Evolutionary conservation across 495 filamentous ascomycete genomes (phyloP).

Genomic region (Xylaria venustula): DNA sequence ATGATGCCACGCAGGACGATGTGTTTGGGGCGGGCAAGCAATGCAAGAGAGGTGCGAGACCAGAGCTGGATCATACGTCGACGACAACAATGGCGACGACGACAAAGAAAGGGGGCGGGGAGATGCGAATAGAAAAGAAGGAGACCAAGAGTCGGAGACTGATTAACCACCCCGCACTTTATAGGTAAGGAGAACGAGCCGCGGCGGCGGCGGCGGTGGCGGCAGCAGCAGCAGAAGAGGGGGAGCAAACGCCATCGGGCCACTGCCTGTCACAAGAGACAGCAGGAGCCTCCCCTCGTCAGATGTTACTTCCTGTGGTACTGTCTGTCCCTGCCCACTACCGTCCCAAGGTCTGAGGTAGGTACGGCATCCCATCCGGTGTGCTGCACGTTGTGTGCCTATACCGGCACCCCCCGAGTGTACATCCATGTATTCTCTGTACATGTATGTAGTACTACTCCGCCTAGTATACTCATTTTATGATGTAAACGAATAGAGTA

Average conservation of each 20-base stretch:
- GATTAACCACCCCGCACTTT: constrained; percentile 17
- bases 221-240: too few species aligned
- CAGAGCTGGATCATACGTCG: background rate
- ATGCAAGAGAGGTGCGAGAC: background rate
- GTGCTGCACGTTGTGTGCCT: too few species aligned
- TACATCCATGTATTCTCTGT: too few species aligned
- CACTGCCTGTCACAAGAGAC: background rate
- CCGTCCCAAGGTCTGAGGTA: background rate
- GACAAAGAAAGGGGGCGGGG: background rate
- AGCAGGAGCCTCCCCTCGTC: background rate
- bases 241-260: background rate
- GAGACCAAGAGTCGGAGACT: background rate
- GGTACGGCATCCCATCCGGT: background rate
- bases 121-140: background rate
- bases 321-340: background rate
- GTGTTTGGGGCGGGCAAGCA: too few species aligned
- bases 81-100: background rate
- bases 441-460: too few species aligned
- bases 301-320: background rate
- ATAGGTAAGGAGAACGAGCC: background rate
- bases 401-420: too few species aligned
- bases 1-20: background rate
- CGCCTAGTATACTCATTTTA: too few species aligned
- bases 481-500: too few species aligned
- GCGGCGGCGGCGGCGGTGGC: too few species aligned